Evolutionary conservation across 2,329 filamentous ascomycete species (phyloP).

Genomic region (Clarireedia homoeocarpa): DNA sequence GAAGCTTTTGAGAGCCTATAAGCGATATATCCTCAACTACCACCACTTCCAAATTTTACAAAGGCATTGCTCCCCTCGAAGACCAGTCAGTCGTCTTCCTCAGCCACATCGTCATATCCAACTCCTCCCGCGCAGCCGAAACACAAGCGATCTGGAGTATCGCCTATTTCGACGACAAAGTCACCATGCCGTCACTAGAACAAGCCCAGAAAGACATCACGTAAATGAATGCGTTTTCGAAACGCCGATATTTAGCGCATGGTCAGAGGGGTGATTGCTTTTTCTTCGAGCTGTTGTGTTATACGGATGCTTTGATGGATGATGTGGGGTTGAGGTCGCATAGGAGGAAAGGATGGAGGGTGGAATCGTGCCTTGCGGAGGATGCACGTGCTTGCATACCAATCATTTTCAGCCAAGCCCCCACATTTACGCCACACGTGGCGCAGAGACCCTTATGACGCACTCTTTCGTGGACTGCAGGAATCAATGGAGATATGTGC

Average conservation of each 20-base stretch:
- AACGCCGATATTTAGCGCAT: conserved; percentile 4
- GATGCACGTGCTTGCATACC: neutral
- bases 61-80: conserved; percentile 6
- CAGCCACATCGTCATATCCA: conserved; percentile 5
- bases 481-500: neutral
- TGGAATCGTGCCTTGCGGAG: neutral
- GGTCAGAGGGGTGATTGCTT: conserved; percentile 1
- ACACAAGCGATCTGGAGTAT: conserved; percentile 12
- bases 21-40: no score
- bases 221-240: conserved; percentile 3
- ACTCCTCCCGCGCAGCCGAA: conserved; percentile 6
- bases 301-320: neutral
- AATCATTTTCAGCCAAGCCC: no score
- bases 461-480: neutral
- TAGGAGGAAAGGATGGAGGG: neutral
- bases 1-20: no score
- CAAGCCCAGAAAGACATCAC: conserved; percentile 6
- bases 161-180: conserved; percentile 9
- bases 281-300: neutral
- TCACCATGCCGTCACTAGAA: conserved; percentile 1
- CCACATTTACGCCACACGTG: neutral
- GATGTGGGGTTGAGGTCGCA: neutral
- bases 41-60: conserved; percentile 5
- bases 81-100: conserved; percentile 9
- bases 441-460: neutral